Percentiles rank a stretch among this genome's conserved stretches.
phyloP scores from a whole-genome alignment of 2,329 filamentous ascomycete species.

The Xylaria digitata region DNA sequence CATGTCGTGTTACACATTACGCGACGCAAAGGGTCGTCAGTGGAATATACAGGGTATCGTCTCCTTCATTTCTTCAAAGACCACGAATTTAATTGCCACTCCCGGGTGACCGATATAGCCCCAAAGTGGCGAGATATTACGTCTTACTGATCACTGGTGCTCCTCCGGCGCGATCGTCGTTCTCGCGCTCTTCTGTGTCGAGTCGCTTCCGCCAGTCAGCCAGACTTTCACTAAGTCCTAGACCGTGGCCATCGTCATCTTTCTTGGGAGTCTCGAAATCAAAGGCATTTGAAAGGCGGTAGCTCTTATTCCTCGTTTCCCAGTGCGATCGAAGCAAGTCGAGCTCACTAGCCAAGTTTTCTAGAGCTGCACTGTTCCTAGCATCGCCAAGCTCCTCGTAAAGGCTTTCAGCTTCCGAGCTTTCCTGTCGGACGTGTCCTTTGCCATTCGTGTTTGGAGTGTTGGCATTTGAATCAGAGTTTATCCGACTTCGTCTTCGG shows the following conservation, averaged over 20 bases:
- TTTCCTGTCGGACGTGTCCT: conserved; percentile 61
- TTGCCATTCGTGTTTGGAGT: conserved; percentile 51
- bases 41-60: conserved; percentile 43
- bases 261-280: conserved; percentile 76
- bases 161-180: conserved; percentile 35
- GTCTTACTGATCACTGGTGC: conserved; percentile 36
- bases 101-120: neutral
- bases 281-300: conserved; percentile 88
- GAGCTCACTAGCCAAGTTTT: conserved; percentile 90
- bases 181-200: conserved; percentile 65
- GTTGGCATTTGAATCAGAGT: conserved; percentile 59
- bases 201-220: conserved; percentile 84
- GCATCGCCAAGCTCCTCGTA: conserved; percentile 68
- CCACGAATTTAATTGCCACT: conserved; percentile 25
- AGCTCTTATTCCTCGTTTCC: conserved; percentile 96
- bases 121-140: conserved; percentile 6
- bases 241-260: conserved; percentile 57
- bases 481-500: conserved; percentile 77
- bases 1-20: conserved; percentile 44
- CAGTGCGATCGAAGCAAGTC: conserved; percentile 91
- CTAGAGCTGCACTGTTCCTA: conserved; percentile 76
- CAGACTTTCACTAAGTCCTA: conserved; percentile 75
- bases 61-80: conserved; percentile 35
- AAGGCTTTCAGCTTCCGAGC: conserved; percentile 70
- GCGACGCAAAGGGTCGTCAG: conserved; percentile 33